A percentile compares a stretch with the other conserved stretches of the same genome.
Conservation (phyloP, 345 rosid species). For the Sisymbrium irio region DNA sequence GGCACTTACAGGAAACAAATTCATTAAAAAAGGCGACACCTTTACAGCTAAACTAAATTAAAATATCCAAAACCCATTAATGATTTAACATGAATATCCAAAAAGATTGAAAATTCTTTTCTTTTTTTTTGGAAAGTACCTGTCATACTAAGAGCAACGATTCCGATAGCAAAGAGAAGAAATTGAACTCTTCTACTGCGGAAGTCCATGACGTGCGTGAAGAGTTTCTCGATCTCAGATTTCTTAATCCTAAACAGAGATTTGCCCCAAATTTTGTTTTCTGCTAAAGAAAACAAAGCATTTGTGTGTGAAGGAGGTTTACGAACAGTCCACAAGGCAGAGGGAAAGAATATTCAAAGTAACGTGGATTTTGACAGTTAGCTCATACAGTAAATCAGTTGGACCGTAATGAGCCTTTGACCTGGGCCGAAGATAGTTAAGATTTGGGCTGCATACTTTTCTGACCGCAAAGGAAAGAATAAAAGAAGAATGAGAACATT, state of each 20-base stretch:
- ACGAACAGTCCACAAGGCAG: slow-evolving; percentile 12
- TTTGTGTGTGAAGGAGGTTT: slow-evolving; percentile 17
- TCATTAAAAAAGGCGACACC: background rate
- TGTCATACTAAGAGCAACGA: slow-evolving; percentile 63
- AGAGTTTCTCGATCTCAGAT: background rate
- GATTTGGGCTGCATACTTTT: no score
- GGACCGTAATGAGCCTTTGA: no score
- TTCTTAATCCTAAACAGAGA: background rate
- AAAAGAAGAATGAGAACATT: no score
- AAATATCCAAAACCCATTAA: slow-evolving; percentile 1
- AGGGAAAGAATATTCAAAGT: slow-evolving; percentile 22
- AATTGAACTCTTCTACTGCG: slow-evolving; percentile 48
- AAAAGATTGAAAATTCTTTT: background rate
- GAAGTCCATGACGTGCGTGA: slow-evolving; percentile 49
- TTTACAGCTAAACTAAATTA: background rate
- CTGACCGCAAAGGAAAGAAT: no score
- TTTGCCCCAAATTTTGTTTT: background rate
- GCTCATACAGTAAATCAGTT: no score
- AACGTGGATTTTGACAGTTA: background rate
- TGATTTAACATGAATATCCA: background rate
- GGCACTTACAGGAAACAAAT: background rate
- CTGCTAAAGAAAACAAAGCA: background rate
- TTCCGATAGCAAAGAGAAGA: slow-evolving; percentile 47
- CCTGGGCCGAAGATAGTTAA: no score
- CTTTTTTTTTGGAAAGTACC: slow-evolving; percentile 54